These are phyloP conservation scores for Pleurotus tuber-regium DNA, from an alignment of 768 basidiomycete species.

Conservation along the genomic window DNA sequence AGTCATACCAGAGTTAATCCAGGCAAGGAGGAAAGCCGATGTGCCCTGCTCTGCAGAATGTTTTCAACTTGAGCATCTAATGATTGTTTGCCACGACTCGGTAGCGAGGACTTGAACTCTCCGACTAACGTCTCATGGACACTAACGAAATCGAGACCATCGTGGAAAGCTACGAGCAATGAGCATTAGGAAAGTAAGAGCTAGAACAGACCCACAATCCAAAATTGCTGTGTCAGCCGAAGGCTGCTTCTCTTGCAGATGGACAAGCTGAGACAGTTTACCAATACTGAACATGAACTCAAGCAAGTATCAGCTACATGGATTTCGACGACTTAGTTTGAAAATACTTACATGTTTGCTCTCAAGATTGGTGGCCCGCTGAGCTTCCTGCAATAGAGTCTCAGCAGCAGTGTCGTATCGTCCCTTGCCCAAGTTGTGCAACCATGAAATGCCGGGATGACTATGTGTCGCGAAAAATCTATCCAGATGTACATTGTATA, in stretches of 20 bases:
- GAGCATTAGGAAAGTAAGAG: slow-evolving; percentile 7
- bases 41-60: slow-evolving; percentile 55
- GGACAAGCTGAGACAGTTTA: slow-evolving; percentile 80
- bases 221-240: slow-evolving; percentile 48
- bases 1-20: slow-evolving; percentile 52
- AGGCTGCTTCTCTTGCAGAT: slow-evolving; percentile 59
- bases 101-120: slow-evolving; percentile 54
- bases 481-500: slow-evolving; percentile 63
- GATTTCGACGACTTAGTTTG: neutral
- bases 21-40: slow-evolving; percentile 39
- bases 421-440: slow-evolving; percentile 76
- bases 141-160: slow-evolving; percentile 82
- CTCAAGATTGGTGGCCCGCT: slow-evolving; percentile 52
- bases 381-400: slow-evolving; percentile 62
- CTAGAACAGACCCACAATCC: slow-evolving; percentile 42
- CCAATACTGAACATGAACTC: slow-evolving; percentile 91
- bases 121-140: slow-evolving; percentile 71
- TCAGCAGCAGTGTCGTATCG: slow-evolving; percentile 64
- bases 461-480: slow-evolving; percentile 63
- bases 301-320: slow-evolving; percentile 9
- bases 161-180: slow-evolving; percentile 67
- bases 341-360: slow-evolving; percentile 65
- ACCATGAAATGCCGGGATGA: slow-evolving; percentile 74
- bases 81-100: slow-evolving; percentile 54
- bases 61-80: slow-evolving; percentile 68